These are phyloP conservation scores for Aspergillus coremiiformis DNA, from an alignment of 495 filamentous ascomycete genomes.

Conservation along the genomic window DNA sequence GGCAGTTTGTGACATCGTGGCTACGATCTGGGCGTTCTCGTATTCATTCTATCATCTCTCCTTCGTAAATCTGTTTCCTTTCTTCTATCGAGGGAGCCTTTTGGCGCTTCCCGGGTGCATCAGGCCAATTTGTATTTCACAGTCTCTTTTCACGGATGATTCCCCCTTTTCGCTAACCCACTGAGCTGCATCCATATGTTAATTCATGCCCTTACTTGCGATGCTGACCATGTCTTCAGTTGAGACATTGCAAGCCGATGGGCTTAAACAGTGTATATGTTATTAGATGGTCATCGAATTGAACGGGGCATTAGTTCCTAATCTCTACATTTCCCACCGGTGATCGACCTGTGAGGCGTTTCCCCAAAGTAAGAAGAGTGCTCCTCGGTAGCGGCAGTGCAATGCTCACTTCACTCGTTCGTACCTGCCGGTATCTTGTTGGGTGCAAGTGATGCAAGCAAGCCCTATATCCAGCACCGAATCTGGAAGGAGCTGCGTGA, in stretches of 20 bases:
- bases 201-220: slow-evolving; percentile 9
- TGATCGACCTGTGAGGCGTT: no score
- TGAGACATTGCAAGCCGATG: neutral
- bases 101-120: neutral
- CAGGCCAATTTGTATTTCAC: slow-evolving; percentile 2
- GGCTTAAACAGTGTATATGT: neutral
- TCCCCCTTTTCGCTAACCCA: slow-evolving; percentile 24
- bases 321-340: neutral
- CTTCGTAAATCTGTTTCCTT: slow-evolving; percentile 4
- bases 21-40: slow-evolving; percentile 7
- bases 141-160: slow-evolving; percentile 22
- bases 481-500: neutral
- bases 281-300: neutral
- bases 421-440: neutral
- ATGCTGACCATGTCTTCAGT: neutral
- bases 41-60: neutral
- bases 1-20: slow-evolving; percentile 1
- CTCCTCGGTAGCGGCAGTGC: no score
- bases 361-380: no score
- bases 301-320: neutral
- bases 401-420: neutral
- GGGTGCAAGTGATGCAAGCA: no score
- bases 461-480: neutral
- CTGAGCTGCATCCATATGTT: slow-evolving; percentile 5
- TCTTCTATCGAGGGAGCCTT: neutral